These are phyloP conservation scores for Mycena vulgaris DNA, from an alignment of 768 basidiomycete genomes.

Conservation along the genomic window DNA sequence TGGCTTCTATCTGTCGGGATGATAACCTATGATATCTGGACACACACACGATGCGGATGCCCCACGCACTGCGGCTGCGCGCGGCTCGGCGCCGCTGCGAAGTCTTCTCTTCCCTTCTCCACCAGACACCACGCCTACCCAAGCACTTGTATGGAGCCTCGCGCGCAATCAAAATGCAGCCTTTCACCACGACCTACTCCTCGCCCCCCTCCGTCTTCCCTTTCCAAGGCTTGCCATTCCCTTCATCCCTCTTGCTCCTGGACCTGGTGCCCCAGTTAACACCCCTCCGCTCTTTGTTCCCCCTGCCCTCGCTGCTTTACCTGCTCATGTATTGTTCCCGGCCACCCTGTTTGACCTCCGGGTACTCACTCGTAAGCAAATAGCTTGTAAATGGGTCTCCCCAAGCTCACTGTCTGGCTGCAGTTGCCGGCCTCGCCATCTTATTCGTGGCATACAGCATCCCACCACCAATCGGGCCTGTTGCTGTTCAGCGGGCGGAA, in stretches of 20 bases:
- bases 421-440: slow-evolving; percentile 1
- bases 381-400: neutral
- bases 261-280: slow-evolving; percentile 5
- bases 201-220: slow-evolving; percentile 4
- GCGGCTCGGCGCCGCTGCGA: too few relatives aligned
- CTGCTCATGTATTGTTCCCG: slow-evolving; percentile 5
- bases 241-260: neutral
- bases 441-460: neutral
- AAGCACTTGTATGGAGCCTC: neutral
- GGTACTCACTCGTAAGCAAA: neutral
- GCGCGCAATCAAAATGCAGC: neutral
- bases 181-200: neutral
- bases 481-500: slow-evolving; percentile 2
- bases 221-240: neutral
- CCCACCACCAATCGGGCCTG: neutral
- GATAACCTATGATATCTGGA: too few relatives aligned
- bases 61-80: too few relatives aligned
- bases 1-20: too few relatives aligned
- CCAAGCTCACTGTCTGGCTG: neutral
- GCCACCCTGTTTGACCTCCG: neutral
- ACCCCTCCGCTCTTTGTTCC: neutral
- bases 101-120: neutral
- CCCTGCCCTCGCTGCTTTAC: neutral
- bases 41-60: too few relatives aligned
- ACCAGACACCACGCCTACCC: neutral